Evolutionary conservation across 148 eudicot species (phyloP).

Genomic region (Vaccinium macrocarpon): DNA sequence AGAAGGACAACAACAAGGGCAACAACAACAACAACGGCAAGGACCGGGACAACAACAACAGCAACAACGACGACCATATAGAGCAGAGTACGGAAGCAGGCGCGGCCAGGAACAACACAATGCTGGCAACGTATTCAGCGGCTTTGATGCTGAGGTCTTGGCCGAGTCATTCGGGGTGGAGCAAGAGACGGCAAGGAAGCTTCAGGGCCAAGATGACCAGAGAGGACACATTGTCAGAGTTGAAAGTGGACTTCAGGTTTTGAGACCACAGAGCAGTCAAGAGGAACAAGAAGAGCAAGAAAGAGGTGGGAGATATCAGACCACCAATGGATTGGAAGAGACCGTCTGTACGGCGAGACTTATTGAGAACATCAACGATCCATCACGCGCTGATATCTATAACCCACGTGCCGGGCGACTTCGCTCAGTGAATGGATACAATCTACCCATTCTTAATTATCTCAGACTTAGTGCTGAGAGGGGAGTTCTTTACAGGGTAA

Average conservation of each 20-base stretch:
- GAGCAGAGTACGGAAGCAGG: not conserved
- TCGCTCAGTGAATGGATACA: conserved; percentile 46
- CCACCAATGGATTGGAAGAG: conserved; percentile 59
- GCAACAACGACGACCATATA: too few relatives aligned
- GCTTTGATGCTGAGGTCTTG: conserved; percentile 31
- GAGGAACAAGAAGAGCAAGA: conserved; percentile 17
- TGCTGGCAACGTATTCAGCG: conserved; percentile 50
- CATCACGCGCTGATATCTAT: conserved; percentile 55
- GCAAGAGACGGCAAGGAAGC: conserved; percentile 40
- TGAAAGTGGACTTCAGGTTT: conserved; percentile 43
- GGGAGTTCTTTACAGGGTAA: too few relatives aligned
- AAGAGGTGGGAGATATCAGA: not conserved
- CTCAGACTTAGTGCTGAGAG: conserved; percentile 11
- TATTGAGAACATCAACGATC: conserved; percentile 45
- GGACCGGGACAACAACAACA: not conserved
- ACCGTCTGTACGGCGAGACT: conserved; percentile 54
- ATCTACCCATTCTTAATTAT: conserved; percentile 54
- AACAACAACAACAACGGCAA: not conserved
- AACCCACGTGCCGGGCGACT: conserved; percentile 64
- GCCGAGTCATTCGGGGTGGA: conserved; percentile 51
- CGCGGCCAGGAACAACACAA: not conserved
- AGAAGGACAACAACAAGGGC: conserved; percentile 26
- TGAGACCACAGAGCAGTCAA: conserved; percentile 36
- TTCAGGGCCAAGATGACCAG: conserved; percentile 45
- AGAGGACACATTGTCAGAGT: conserved; percentile 62